Conservation (phyloP, 495 filamentous ascomycete genomes). For the Hypoxylon fuscum region DNA sequence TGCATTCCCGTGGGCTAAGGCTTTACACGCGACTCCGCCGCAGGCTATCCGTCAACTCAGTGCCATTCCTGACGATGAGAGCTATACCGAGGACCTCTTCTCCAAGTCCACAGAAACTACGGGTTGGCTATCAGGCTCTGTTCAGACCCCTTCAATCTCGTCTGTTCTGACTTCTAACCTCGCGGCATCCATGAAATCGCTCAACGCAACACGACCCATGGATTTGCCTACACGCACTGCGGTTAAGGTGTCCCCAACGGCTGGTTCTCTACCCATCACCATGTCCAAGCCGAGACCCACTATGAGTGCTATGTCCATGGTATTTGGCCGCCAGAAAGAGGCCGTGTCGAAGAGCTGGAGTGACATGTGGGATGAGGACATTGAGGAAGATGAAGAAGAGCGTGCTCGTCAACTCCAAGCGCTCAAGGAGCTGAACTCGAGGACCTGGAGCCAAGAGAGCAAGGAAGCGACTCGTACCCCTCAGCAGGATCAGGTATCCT, state of each 20-base stretch:
- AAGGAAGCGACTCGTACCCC: slow-evolving; percentile 56
- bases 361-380: slow-evolving; percentile 93
- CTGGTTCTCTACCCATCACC: slow-evolving; percentile 80
- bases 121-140: slow-evolving; percentile 75
- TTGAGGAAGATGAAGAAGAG: slow-evolving; percentile 70
- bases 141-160: slow-evolving; percentile 77
- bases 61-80: slow-evolving; percentile 77
- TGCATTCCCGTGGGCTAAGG: slow-evolving; percentile 95
- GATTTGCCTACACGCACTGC: slow-evolving; percentile 44
- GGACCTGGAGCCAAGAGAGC: slow-evolving; percentile 84
- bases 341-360: slow-evolving; percentile 96
- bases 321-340: slow-evolving; percentile 79
- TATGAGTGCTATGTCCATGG: slow-evolving; percentile 65
- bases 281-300: slow-evolving; percentile 69
- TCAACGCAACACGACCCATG: slow-evolving; percentile 56
- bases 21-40: slow-evolving; percentile 78
- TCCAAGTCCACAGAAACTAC: slow-evolving; percentile 76
- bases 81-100: slow-evolving; percentile 89
- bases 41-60: slow-evolving; percentile 85
- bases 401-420: slow-evolving; percentile 66
- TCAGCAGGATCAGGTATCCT: slow-evolving; percentile 56
- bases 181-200: slow-evolving; percentile 72
- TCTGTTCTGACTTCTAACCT: slow-evolving; percentile 81
- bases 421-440: slow-evolving; percentile 77
- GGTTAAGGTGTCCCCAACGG: slow-evolving; percentile 57